Percentiles rank a stretch among this genome's conserved stretches.
These are phyloP conservation scores for Eimeria necatrix DNA, from an alignment of 169 alveolate genomes.

Conservation along the genomic window DNA sequence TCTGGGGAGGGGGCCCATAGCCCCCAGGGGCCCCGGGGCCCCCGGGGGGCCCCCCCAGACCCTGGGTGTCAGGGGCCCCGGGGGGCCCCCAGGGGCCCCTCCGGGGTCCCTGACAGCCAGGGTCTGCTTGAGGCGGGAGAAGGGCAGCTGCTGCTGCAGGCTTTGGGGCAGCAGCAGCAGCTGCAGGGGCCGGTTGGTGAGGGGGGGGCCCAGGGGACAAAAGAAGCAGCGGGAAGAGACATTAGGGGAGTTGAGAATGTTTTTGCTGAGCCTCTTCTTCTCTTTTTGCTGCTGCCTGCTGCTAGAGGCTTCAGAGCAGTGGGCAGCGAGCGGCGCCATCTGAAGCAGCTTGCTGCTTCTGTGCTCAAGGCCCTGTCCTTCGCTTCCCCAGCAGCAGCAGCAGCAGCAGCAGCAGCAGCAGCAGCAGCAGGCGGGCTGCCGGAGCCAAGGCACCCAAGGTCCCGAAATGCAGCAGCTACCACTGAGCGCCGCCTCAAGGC, in stretches of 20 bases:
- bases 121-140: too few relatives aligned
- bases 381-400: background rate
- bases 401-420: constrained; percentile 40
- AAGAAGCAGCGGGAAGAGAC: background rate
- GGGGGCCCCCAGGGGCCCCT: too few relatives aligned
- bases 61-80: too few relatives aligned
- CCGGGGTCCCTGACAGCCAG: too few relatives aligned
- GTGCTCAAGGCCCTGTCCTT: background rate
- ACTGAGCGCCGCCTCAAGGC: background rate
- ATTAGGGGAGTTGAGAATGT: background rate
- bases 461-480: background rate
- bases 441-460: too few relatives aligned
- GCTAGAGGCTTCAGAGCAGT: background rate
- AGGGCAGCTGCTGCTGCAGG: too few relatives aligned
- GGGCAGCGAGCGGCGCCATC: background rate
- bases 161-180: background rate
- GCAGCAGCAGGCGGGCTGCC: background rate
- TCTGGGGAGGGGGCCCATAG: too few relatives aligned
- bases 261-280: background rate
- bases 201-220: background rate
- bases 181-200: background rate
- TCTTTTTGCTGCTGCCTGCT: background rate
- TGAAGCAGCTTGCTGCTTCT: background rate
- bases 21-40: too few relatives aligned
- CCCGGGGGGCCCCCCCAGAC: too few relatives aligned